Conservation (phyloP, 345 rosid species). For the Aquilaria yunnanensis region DNA sequence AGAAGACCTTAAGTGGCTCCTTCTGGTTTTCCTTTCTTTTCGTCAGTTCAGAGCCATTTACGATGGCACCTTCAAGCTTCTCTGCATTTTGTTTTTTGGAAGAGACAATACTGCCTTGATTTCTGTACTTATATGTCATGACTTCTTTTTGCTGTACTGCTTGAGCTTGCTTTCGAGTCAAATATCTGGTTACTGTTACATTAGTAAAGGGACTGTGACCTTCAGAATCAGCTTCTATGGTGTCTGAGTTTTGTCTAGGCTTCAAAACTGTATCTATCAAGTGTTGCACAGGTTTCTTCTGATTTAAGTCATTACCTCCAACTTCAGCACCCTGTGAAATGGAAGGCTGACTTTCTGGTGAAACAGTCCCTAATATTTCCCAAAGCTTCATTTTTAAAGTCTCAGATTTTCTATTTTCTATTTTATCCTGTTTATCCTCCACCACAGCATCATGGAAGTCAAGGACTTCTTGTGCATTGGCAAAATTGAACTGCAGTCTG, state of each 20-base stretch:
- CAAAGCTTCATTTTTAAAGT: conserved; percentile 66
- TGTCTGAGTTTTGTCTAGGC: conserved; percentile 55
- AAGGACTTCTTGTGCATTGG: conserved; percentile 29
- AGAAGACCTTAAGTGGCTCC: conserved; percentile 40
- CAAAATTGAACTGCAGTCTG: conserved; percentile 34
- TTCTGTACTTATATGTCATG: conserved; percentile 25
- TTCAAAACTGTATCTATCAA: conserved; percentile 24
- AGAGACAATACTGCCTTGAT: conserved; percentile 35
- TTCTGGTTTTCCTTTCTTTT: conserved; percentile 31
- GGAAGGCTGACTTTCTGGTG: conserved; percentile 47
- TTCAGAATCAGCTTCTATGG: conserved; percentile 80
- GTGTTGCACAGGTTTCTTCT: conserved; percentile 22
- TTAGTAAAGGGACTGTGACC: conserved; percentile 34
- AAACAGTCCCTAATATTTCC: conserved; percentile 65
- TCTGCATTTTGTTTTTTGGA: conserved; percentile 40
- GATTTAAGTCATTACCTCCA: conserved; percentile 26
- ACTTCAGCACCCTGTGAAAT: conserved; percentile 33
- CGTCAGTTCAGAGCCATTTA: conserved; percentile 29
- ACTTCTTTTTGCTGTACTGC: conserved; percentile 19
- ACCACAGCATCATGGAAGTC: conserved; percentile 25
- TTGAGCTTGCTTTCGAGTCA: conserved; percentile 38
- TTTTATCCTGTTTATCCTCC: conserved; percentile 30
- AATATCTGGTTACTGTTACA: conserved; percentile 61
- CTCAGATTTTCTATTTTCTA: conserved; percentile 40
- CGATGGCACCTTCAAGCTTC: conserved; percentile 25